Evolutionary conservation across 306 rosid species (phyloP).

Genomic region (Prunus mume): DNA sequence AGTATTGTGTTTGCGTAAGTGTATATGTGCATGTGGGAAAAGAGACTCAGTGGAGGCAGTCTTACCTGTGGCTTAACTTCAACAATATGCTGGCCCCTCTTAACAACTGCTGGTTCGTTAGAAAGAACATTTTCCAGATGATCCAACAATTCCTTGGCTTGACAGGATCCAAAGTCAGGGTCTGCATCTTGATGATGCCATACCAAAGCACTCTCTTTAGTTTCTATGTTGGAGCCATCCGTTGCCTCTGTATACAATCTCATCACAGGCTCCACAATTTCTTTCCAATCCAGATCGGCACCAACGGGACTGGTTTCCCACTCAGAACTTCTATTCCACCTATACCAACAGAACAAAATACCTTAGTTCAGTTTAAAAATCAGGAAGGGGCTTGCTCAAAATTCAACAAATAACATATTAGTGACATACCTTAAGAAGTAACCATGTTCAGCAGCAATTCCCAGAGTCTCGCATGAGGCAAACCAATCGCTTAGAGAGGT

Average conservation of each 20-base stretch:
- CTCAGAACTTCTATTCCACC: slow-evolving; percentile 56
- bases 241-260: slow-evolving; percentile 68
- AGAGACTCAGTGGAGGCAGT: background rate
- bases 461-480: slow-evolving; percentile 61
- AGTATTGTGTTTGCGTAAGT: background rate
- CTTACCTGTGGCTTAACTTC: slow-evolving; percentile 91
- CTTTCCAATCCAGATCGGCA: slow-evolving; percentile 77
- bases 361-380: background rate
- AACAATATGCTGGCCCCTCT: slow-evolving; percentile 74
- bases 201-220: slow-evolving; percentile 76
- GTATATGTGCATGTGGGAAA: background rate
- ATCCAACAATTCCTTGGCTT: slow-evolving; percentile 73
- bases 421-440: slow-evolving; percentile 69
- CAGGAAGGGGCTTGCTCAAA: background rate
- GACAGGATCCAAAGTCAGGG: slow-evolving; percentile 85
- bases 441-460: slow-evolving; percentile 92
- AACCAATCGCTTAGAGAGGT: slow-evolving; percentile 70
- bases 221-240: slow-evolving; percentile 77
- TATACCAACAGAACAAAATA: slow-evolving; percentile 23
- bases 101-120: slow-evolving; percentile 70
- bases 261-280: slow-evolving; percentile 74
- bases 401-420: background rate
- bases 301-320: slow-evolving; percentile 67
- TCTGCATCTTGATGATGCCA: slow-evolving; percentile 96
- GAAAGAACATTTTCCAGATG: slow-evolving; percentile 76